Evolutionary conservation across 75 land plant species (phyloP).

Genomic region (Cunninghamia lanceolata): DNA sequence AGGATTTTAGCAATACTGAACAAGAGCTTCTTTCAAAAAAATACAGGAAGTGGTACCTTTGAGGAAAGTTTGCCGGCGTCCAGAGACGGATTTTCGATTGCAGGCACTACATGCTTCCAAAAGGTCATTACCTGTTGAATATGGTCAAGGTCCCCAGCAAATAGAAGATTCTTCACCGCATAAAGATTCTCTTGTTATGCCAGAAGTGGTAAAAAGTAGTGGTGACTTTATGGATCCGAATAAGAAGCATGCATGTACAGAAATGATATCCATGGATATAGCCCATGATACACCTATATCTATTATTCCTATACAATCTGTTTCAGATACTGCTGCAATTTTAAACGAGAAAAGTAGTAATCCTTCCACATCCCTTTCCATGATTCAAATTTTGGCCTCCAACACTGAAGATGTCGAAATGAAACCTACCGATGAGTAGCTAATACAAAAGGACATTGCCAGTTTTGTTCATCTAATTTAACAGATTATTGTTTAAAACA

Average conservation of each 20-base stretch:
- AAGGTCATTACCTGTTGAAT: not conserved
- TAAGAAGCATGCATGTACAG: not conserved
- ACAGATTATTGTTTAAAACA: not conserved
- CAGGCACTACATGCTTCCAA: constrained; percentile 9
- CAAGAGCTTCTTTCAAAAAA: not conserved
- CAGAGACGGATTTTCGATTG: constrained; percentile 39
- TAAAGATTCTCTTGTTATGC: not conserved
- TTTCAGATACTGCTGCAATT: not conserved
- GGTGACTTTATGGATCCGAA: not conserved
- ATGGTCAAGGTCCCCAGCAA: not conserved
- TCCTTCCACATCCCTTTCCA: not conserved
- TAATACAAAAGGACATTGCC: not conserved
- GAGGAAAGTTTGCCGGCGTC: constrained; percentile 46
- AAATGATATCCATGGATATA: not conserved
- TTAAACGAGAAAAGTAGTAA: not conserved
- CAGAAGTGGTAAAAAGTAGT: not conserved
- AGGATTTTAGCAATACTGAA: not conserved
- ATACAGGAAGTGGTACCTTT: constrained; percentile 45
- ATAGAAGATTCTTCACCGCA: not conserved
- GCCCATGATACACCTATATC: not conserved
- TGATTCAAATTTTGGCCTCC: not conserved
- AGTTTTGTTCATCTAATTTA: not conserved
- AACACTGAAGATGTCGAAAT: not conserved
- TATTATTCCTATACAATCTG: not conserved
- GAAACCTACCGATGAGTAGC: not conserved